phyloP scores from a whole-genome alignment of 306 rosid species.

The Rosa multiflora region DNA sequence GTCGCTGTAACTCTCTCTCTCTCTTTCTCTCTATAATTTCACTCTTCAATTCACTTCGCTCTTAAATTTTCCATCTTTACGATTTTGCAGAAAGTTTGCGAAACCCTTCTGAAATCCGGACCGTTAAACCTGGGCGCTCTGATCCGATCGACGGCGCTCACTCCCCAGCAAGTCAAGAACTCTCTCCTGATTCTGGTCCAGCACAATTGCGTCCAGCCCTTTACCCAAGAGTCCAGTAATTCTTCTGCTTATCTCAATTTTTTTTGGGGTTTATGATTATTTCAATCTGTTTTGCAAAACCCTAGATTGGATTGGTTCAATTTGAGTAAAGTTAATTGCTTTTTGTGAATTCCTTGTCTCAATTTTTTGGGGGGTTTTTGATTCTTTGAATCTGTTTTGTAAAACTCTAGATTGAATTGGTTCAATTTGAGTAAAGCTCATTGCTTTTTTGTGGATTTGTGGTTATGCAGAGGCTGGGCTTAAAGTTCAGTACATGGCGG shows the following conservation, averaged over 20 bases:
- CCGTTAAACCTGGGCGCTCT: slow-evolving; percentile 45
- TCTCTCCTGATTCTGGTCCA: slow-evolving; percentile 83
- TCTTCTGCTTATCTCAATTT: neutral
- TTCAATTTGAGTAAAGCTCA: neutral
- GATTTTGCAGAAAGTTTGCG: slow-evolving; percentile 73
- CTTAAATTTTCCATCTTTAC: neutral
- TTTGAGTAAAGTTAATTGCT: neutral
- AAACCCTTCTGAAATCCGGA: slow-evolving; percentile 55
- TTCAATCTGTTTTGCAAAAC: neutral
- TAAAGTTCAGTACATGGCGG: slow-evolving; percentile 51
- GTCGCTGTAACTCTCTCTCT: slow-evolving; percentile 58
- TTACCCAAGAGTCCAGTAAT: slow-evolving; percentile 35
- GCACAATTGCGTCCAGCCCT: slow-evolving; percentile 85
- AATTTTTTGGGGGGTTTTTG: neutral
- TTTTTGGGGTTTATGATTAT: neutral
- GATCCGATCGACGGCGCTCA: slow-evolving; percentile 61
- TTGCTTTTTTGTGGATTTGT: slow-evolving; percentile 23
- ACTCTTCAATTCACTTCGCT: neutral
- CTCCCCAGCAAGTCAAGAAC: slow-evolving; percentile 60
- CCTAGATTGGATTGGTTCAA: neutral
- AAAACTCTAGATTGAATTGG: neutral
- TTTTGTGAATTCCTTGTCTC: neutral
- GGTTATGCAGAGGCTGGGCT: slow-evolving; percentile 38
- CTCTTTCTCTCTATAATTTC: neutral
- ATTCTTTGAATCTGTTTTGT: neutral